A percentile compares a stretch with the other conserved stretches of the same genome.
Evolutionary conservation across 2,329 filamentous ascomycete genomes (phyloP).

Genomic region (Cercospora brassicicola): DNA sequence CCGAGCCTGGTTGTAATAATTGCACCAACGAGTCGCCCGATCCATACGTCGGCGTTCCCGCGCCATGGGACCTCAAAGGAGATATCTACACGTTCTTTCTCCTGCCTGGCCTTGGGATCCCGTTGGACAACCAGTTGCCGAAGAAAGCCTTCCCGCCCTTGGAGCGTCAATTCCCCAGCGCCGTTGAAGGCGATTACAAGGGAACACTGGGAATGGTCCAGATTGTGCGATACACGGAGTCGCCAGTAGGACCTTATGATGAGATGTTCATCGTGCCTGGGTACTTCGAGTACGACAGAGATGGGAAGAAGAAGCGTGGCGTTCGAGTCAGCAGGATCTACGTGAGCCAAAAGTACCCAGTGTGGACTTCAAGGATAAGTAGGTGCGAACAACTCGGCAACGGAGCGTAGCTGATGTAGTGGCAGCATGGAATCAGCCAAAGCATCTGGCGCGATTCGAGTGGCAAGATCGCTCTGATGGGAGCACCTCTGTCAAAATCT

Average conservation of each 20-base stretch:
- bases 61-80: slow-evolving; percentile 21
- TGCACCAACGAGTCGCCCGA: slow-evolving; percentile 22
- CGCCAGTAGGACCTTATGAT: slow-evolving; percentile 25
- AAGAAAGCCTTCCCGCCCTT: background rate
- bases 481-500: background rate
- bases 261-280: slow-evolving; percentile 26
- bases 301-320: slow-evolving; percentile 13
- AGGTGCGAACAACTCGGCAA: background rate
- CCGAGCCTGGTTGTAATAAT: slow-evolving; percentile 11
- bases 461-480: background rate
- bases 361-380: slow-evolving; percentile 23
- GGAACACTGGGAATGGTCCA: background rate
- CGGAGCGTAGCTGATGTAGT: background rate
- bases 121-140: background rate
- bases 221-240: slow-evolving; percentile 15
- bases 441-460: background rate
- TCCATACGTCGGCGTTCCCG: slow-evolving; percentile 4
- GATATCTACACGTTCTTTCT: slow-evolving; percentile 7
- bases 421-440: background rate
- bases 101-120: background rate
- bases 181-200: background rate
- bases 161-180: background rate
- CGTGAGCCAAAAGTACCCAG: slow-evolving; percentile 24
- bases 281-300: slow-evolving; percentile 17
- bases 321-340: slow-evolving; percentile 24